Percentiles rank a stretch among this genome's conserved stretches.
These are phyloP conservation scores for Phaffomyces antillensis DNA, from an alignment of 805 yeast genomes.

Conservation along the genomic window DNA sequence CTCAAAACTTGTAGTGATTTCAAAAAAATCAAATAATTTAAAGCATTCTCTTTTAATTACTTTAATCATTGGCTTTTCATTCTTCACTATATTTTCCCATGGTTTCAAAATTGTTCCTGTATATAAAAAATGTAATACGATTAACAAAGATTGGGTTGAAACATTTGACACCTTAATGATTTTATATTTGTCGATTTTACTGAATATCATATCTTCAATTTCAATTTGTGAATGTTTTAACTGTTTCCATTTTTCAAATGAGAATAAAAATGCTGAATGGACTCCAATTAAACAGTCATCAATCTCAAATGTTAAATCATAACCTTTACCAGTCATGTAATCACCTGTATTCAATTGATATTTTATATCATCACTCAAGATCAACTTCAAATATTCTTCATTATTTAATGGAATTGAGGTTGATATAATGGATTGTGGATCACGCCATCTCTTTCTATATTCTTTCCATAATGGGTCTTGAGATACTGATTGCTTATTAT, in stretches of 20 bases:
- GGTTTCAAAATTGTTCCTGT: constrained; percentile 38
- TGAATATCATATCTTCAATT: constrained; percentile 13
- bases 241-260: constrained; percentile 1
- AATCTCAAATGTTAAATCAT: constrained; percentile 30
- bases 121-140: constrained; percentile 43
- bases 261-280: constrained; percentile 30
- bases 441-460: constrained; percentile 19
- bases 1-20: constrained; percentile 12
- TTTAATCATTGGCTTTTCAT: constrained; percentile 8
- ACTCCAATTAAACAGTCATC: constrained; percentile 27
- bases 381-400: constrained; percentile 1
- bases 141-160: constrained; percentile 23
- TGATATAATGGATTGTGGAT: constrained; percentile 8
- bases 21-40: background rate
- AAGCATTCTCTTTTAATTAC: constrained; percentile 5
- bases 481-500: too few relatives aligned
- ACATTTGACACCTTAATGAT: constrained; percentile 20
- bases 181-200: constrained; percentile 3
- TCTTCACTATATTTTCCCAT: constrained; percentile 35
- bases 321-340: constrained; percentile 21
- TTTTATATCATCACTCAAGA: constrained; percentile 5
- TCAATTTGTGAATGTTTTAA: constrained; percentile 2
- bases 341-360: constrained; percentile 7
- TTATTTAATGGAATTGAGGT: constrained; percentile 8
- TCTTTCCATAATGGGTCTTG: constrained; percentile 15